A percentile compares a stretch with the other conserved stretches of the same genome.
phyloP scores from a whole-genome alignment of 192 early-diverging fungal species.

The Rhizophagus clarus region DNA sequence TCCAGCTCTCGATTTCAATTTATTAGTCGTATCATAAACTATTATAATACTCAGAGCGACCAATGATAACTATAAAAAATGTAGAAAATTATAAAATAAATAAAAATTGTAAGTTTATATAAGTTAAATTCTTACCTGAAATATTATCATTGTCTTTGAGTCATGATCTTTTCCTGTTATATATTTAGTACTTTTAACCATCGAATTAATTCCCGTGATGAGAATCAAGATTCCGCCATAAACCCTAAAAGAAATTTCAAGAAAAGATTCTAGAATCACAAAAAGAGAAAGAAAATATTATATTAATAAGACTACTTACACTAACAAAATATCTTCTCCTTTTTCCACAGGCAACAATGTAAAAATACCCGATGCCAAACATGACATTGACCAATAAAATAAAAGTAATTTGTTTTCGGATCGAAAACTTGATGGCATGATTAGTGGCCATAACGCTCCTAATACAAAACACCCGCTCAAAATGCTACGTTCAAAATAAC shows the following conservation, averaged over 20 bases:
- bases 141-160: not conserved
- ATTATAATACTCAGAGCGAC: constrained; percentile 58
- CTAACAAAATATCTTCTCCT: constrained; percentile 69
- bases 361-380: constrained; percentile 78
- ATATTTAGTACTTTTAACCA: not conserved
- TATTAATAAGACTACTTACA: constrained; percentile 46
- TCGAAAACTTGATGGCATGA: constrained; percentile 54
- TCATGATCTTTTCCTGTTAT: not conserved
- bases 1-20: constrained; percentile 59
- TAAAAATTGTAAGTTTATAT: not conserved
- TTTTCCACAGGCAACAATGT: constrained; percentile 88
- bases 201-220: constrained; percentile 27
- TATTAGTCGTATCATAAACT: constrained; percentile 63
- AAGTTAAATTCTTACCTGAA: constrained; percentile 10
- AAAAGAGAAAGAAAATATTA: not conserved
- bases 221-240: constrained; percentile 46
- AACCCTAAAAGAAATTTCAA: constrained; percentile 34
- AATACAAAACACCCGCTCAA: constrained; percentile 66
- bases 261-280: not conserved
- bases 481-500: constrained; percentile 79
- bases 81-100: not conserved
- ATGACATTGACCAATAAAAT: constrained; percentile 64
- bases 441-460: constrained; percentile 68
- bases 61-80: constrained; percentile 43
- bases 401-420: constrained; percentile 52